Percentiles rank a stretch among this genome's conserved stretches.
Conservation (phyloP, 2,329 filamentous ascomycete species). For the Spiromastix sp. region DNA sequence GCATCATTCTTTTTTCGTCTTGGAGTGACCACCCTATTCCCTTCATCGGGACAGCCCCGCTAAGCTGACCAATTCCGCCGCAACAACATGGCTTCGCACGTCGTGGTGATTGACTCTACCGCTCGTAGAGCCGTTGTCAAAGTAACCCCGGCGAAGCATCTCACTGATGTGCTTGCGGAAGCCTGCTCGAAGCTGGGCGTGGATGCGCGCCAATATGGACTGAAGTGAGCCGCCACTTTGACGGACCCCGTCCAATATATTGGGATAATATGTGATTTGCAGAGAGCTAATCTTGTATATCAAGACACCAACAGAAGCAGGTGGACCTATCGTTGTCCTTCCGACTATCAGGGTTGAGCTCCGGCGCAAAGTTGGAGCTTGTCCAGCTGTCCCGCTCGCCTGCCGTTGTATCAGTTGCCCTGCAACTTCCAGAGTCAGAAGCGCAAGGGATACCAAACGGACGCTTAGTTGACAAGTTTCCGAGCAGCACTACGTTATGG, state of each 20-base stretch:
- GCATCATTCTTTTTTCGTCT: neutral
- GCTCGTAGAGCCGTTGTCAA: constrained; percentile 71
- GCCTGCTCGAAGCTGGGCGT: constrained; percentile 76
- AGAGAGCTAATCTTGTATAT: neutral
- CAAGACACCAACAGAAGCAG: constrained; percentile 69
- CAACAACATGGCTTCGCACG: constrained; percentile 74
- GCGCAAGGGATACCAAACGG: constrained; percentile 51
- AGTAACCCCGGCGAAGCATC: constrained; percentile 66
- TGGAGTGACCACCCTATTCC: no score
- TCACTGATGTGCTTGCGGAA: constrained; percentile 78
- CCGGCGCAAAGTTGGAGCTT: constrained; percentile 87
- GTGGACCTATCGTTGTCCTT: constrained; percentile 79
- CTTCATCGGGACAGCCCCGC: constrained; percentile 5
- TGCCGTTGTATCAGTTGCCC: constrained; percentile 74
- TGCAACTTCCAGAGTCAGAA: constrained; percentile 70
- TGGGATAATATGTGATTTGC: neutral
- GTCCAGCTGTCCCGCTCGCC: constrained; percentile 78
- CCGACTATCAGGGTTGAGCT: constrained; percentile 67
- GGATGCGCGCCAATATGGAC: constrained; percentile 59
- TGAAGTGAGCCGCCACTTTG: constrained; percentile 53
- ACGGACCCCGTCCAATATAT: neutral
- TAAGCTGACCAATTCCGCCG: constrained; percentile 14
- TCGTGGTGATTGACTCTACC: constrained; percentile 75
- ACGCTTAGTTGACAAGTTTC: constrained; percentile 72
- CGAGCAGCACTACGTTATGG: constrained; percentile 83